phyloP scores from a whole-genome alignment of 257 asterid genomes.

The Gentiana dahurica region DNA sequence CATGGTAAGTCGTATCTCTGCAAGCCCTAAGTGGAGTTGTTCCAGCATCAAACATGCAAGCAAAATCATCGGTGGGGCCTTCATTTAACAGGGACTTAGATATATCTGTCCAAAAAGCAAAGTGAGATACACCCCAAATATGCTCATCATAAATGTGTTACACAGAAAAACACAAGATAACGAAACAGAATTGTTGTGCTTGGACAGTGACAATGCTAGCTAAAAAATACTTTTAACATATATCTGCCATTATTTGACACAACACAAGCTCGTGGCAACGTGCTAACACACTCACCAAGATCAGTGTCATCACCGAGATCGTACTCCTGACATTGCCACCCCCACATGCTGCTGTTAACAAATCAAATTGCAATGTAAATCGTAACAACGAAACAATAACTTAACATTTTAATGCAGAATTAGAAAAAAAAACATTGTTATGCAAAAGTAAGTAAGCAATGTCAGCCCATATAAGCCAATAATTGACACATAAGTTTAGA shows the following conservation, averaged over 20 bases:
- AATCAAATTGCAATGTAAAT: not conserved
- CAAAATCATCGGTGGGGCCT: conserved; percentile 33
- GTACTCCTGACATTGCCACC: conserved; percentile 51
- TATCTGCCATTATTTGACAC: no score
- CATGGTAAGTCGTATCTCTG: conserved; percentile 47
- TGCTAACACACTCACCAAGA: conserved; percentile 32
- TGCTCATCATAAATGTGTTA: not conserved
- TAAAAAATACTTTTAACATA: no score
- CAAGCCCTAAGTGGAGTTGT: conserved; percentile 75
- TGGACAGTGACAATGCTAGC: no score
- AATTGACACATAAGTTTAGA: no score
- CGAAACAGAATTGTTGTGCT: not conserved
- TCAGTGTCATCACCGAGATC: conserved; percentile 36
- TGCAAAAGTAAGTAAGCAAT: no score
- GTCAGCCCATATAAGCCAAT: no score
- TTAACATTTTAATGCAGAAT: no score
- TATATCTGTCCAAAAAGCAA: conserved; percentile 26
- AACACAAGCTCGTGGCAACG: not conserved
- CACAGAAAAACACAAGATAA: not conserved
- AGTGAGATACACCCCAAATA: not conserved
- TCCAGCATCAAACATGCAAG: conserved; percentile 34
- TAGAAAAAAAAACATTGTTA: no score
- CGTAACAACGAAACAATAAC: no score
- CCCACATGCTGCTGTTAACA: conserved; percentile 53
- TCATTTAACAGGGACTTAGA: conserved; percentile 35